Evolutionary conservation across 139 green algal genomes (phyloP), one percentile per base, ranked within the genome.

Genomic region (Volvox reticuliferus): DNA sequence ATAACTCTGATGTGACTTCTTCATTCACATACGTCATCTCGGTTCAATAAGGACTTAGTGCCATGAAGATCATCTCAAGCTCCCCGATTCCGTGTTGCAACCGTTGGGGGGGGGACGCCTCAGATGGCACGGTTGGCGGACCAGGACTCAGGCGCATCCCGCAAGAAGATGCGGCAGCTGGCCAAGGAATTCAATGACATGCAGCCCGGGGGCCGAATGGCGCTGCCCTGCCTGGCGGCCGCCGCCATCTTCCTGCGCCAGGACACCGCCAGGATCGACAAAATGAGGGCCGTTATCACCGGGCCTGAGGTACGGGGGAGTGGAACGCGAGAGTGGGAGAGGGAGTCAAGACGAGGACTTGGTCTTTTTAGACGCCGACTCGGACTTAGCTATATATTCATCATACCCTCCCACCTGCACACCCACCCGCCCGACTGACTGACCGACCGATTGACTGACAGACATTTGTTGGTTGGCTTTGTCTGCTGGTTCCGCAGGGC

Each of bases 161-260:
- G 83, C 68, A 91, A 69, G 88, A 96, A 96, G 94, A 94, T 96
- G 92, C 96, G 96, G 91, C 89, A 94, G 1, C 86, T 98, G 67
- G 85, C 86, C 12, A 88, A 88, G 26, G 96, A 98, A 91, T 55
- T 98, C 79, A 87, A 93, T 3, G 93, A 95, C 69, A 89, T 98
- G 92, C 84, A 89, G 5, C 37, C 86, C 21, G 83, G 63, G 24
- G 91, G 86, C 65, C 91, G 92, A 68, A 93, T 94, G 21, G 32
- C 35, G 20, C 93, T 97, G 91, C 95, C 96, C 19, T 89, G 97
- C 26, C 81, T 94, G 30, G 92, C 95, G 14, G 92, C 92, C 63
- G 93, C 94, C 37, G 91, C 94, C 79, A 95, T 97, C 80, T 96
- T 97, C 77, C 73, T 98, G 61, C 92, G 95, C 0, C 91, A 95